Evolutionary conservation across 2,329 filamentous ascomycete genomes (phyloP), one percentile per base, ranked within the genome.

Genomic region (Blumeria hordei): DNA sequence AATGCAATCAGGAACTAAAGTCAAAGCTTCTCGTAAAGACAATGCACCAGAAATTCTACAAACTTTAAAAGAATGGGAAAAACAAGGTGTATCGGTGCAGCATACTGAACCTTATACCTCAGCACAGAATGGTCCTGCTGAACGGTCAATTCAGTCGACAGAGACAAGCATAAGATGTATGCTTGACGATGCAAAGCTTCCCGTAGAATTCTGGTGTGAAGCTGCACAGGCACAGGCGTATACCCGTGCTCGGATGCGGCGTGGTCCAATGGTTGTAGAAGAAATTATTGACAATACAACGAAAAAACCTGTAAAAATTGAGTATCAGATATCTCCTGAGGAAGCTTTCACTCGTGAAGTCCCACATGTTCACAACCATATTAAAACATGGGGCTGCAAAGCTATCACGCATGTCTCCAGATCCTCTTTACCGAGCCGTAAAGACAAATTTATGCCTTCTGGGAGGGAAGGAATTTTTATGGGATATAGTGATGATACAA

Each of bases 101-200:
- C 32, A 16, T 52, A 52, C 28, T 52, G 49, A 36, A 18, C 49
- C 28, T 35, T 18, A 52, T 36, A 52, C 3, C 33, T 36, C 49
- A 21, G 28, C 49, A 16, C 49, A 52, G 12, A 52, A 52, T 21
- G 49, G 49, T n/a, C 8, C 28, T 52, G 28, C 33, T 3, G 49
- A 52, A 36, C 4, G 49, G 35, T 52, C 49, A 35, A 52, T 52
- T 9, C 49, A 52, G 36, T 28, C 49, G 3, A 52, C 49, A 16
- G 49, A 35, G 34, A 35, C 28, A 52, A 52, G 33, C 35, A 52
- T 52, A 14, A 35, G 3, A 52, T 52, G 8, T 37, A 52, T 52
- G 49, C 49, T 52, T n/a, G 49, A 52, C n/a, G 49, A 52, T 36
- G 28, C 49, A 52, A 35, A 52, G 33, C 49, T 52, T 52, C 49